Percentiles rank a stretch among this genome's conserved stretches.
Conservation (phyloP, 345 rosid genomes). For the Murraya paniculata region DNA sequence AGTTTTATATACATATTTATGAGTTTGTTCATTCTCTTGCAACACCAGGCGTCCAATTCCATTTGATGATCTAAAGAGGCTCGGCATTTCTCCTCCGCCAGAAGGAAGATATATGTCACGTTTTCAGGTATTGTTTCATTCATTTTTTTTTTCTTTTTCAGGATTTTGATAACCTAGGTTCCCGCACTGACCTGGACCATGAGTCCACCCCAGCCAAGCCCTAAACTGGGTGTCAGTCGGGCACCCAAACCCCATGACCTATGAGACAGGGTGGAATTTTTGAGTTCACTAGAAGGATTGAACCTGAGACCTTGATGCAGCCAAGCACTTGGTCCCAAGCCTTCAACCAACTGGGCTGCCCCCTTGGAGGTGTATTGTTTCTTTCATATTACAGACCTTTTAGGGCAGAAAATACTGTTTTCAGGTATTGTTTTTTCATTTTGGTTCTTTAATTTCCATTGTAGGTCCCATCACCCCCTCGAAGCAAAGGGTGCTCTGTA, state of each 20-base stretch:
- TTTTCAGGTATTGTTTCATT: constrained; percentile 47
- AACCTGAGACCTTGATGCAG: too few species aligned
- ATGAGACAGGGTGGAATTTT: too few species aligned
- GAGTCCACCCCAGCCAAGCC: too few species aligned
- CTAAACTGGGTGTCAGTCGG: too few species aligned
- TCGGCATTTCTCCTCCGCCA: constrained; percentile 90
- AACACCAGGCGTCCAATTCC: constrained; percentile 72
- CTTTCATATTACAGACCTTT: not conserved
- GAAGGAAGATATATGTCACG: constrained; percentile 85
- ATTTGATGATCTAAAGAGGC: constrained; percentile 71
- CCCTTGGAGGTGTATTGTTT: constrained; percentile 22
- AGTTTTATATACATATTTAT: not conserved
- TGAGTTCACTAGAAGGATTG: too few species aligned
- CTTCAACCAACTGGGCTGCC: too few species aligned
- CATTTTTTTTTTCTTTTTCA: not conserved
- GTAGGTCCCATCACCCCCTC: constrained; percentile 88
- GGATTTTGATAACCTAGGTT: too few species aligned
- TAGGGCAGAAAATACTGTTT: too few species aligned
- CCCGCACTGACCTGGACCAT: too few species aligned
- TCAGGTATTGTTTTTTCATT: not conserved
- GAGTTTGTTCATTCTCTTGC: constrained; percentile 11
- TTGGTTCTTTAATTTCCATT: constrained; percentile 10
- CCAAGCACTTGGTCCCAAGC: too few species aligned
- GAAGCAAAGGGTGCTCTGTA: constrained; percentile 45
- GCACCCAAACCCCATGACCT: too few species aligned